Evolutionary conservation across 257 asterid species (phyloP), one percentile per base, ranked within the genome.

Genomic region (Jacaranda mimosifolia): DNA sequence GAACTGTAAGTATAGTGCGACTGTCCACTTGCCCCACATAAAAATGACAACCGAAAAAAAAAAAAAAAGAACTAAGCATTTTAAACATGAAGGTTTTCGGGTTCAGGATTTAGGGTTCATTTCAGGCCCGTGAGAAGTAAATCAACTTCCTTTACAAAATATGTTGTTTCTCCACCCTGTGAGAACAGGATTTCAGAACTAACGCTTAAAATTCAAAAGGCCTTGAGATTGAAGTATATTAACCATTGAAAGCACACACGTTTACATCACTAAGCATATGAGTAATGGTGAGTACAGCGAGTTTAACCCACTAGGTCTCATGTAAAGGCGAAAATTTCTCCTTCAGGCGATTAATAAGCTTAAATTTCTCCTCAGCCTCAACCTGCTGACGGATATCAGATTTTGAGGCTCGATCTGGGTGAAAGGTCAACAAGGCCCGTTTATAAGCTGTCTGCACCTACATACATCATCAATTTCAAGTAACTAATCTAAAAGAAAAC

Each of bases 291-390:
- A 18, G 42, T 49, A 52, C 43, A 46, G 43, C 40, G 9, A 14
- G 69, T 42, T 62, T 12, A 21, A 56, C 73, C 32, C 58, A 49
- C 73, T 19, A 38, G 60, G 74, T 80, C 57, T 65, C 48, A 53
- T n/a, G n/a, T 42, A 68, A 32, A 48, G 79, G 65, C 17, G 63
- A 63, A 72, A 85, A 87, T 80, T 89, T 93, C 85, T 93, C 97
- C 88, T 89, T 91, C 86, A 91, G 81, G 45, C 97, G 93, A 67
- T 87, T 86, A 36, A 95, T 86, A 77, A 96, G 95, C 92, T 96
- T 96, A 73, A 93, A 93, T 79, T 91, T 96, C 83, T 96, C 99
- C 86, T 96, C 98, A 14, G 99, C 94, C 82, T 96, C 99, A 52
- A 96, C 98, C 77, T 87, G 93, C 70, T 85, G 87, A 17, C 89